Percentiles rank a stretch among this genome's conserved stretches.
phyloP scores from a whole-genome alignment of 805 yeast genomes.

The Zygoascus flipseniorum region DNA sequence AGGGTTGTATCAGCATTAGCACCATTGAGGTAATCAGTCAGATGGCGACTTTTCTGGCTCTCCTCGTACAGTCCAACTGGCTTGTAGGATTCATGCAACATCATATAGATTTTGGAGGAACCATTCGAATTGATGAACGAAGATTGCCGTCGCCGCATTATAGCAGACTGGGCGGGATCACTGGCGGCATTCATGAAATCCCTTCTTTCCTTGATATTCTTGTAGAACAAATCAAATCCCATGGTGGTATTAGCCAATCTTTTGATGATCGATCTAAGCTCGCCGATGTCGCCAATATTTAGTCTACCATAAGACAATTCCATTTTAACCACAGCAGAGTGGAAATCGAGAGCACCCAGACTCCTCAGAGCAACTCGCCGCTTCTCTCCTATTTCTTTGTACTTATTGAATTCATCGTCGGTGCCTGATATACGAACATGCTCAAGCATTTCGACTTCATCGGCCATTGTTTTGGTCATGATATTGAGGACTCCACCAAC shows the following conservation, averaged over 20 bases:
- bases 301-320: slow-evolving; percentile 23
- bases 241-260: slow-evolving; percentile 17
- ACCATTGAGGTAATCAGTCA: background rate
- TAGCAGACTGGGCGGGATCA: background rate
- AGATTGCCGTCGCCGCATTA: background rate
- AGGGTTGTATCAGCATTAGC: slow-evolving; percentile 1
- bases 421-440: background rate
- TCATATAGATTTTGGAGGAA: slow-evolving; percentile 6
- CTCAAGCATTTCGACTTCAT: background rate
- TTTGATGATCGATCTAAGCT: slow-evolving; percentile 17
- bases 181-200: background rate
- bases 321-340: slow-evolving; percentile 3
- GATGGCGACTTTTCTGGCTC: background rate
- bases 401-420: slow-evolving; percentile 3
- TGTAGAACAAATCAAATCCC: slow-evolving; percentile 18
- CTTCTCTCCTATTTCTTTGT: background rate
- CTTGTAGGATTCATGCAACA: slow-evolving; percentile 11
- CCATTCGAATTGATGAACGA: background rate
- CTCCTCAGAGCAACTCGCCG: background rate
- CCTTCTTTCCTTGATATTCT: slow-evolving; percentile 10
- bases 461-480: background rate
- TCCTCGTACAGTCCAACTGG: slow-evolving; percentile 15
- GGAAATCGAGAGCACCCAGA: background rate
- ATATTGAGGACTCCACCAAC: slow-evolving; percentile 9
- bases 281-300: slow-evolving; percentile 20